phyloP scores from a whole-genome alignment of 371 early-diverging fungal genomes.

The Fennellomyces sp. region DNA sequence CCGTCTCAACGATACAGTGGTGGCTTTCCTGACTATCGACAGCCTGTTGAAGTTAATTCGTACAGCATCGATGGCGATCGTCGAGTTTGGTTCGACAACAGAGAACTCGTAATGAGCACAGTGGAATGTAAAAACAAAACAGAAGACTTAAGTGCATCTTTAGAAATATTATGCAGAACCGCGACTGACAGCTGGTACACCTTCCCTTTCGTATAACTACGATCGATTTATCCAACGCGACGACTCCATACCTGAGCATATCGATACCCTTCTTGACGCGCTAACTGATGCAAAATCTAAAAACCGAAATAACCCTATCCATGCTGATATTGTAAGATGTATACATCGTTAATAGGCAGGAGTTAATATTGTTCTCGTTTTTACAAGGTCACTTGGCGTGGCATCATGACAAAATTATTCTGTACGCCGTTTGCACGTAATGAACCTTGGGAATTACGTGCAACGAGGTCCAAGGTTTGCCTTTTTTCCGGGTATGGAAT shows the following conservation, averaged over 20 bases:
- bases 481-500: not conserved
- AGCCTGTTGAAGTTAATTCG: slow-evolving; percentile 77
- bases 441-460: slow-evolving; percentile 83
- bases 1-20: slow-evolving; percentile 49
- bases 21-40: slow-evolving; percentile 58
- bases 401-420: slow-evolving; percentile 86
- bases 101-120: slow-evolving; percentile 59
- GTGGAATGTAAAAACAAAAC: slow-evolving; percentile 2
- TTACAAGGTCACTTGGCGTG: slow-evolving; percentile 65
- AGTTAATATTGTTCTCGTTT: not conserved
- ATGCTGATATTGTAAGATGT: slow-evolving; percentile 49
- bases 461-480: slow-evolving; percentile 70
- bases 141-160: not conserved
- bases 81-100: slow-evolving; percentile 2
- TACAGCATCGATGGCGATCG: slow-evolving; percentile 74
- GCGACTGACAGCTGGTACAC: not conserved
- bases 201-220: slow-evolving; percentile 59
- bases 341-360: not conserved
- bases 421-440: slow-evolving; percentile 75
- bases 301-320: not conserved
- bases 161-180: slow-evolving; percentile 70
- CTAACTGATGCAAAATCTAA: slow-evolving; percentile 40
- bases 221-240: slow-evolving; percentile 70
- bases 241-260: slow-evolving; percentile 64
- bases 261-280: slow-evolving; percentile 79